These are phyloP conservation scores for Uronychia binucleata DNA, from an alignment of 73 alveolate species.

Conservation along the genomic window DNA sequence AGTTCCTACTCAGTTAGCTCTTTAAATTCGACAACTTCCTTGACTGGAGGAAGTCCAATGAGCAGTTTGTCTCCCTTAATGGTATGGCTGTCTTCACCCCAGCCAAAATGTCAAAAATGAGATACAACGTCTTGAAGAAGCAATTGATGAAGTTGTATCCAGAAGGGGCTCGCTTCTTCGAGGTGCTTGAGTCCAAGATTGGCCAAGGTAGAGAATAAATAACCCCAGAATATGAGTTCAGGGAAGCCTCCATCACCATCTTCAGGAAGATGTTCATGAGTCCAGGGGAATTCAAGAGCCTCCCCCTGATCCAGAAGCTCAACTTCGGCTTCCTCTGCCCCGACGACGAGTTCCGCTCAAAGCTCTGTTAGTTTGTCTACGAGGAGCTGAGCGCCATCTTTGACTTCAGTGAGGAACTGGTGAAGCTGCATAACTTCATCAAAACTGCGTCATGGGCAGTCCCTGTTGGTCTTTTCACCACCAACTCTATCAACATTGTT, in stretches of 20 bases:
- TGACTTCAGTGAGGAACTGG: conserved; percentile 48
- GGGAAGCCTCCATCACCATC: conserved; percentile 16
- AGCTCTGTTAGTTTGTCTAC: conserved; percentile 50
- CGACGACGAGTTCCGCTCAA: conserved; percentile 52
- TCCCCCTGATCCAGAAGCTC: conserved; percentile 30
- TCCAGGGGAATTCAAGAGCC: conserved; percentile 23
- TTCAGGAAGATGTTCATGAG: conserved; percentile 18
- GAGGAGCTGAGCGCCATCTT: conserved; percentile 41
- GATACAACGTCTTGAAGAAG: conserved; percentile 24
- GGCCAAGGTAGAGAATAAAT: conserved; percentile 7
- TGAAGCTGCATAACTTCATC: conserved; percentile 49
- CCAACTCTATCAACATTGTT: conserved; percentile 46
- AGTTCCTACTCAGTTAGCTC: conserved; percentile 25
- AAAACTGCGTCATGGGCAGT: conserved; percentile 57
- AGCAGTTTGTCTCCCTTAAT: conserved; percentile 8
- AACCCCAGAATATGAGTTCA: not conserved
- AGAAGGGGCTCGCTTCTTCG: conserved; percentile 26
- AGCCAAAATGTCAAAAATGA: conserved; percentile 15
- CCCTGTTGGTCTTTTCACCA: conserved; percentile 54
- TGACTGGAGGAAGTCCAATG: conserved; percentile 34
- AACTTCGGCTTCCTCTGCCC: conserved; percentile 55
- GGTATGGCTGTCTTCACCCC: conserved; percentile 1
- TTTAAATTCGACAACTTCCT: conserved; percentile 16
- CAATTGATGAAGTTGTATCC: conserved; percentile 38
- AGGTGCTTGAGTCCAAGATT: conserved; percentile 8